These are phyloP conservation scores for Claviceps monticola DNA, from an alignment of 2,329 filamentous ascomycete species.

Conservation along the genomic window DNA sequence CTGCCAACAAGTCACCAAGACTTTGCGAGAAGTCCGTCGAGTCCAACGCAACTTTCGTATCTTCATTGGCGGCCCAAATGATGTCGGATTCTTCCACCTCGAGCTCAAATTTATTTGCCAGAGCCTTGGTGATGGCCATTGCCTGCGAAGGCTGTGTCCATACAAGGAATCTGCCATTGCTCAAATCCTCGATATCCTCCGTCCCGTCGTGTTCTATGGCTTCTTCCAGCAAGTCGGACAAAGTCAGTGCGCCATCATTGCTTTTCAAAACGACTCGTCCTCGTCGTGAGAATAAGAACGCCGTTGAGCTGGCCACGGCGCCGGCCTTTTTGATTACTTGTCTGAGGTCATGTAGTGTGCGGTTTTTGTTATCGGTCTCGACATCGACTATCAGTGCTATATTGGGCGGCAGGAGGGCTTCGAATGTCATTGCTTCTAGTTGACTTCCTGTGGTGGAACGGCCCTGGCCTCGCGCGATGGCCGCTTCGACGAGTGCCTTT, in stretches of 20 bases:
- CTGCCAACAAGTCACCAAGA: conserved; percentile 45
- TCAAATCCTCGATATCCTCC: conserved; percentile 54
- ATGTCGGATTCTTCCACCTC: conserved; percentile 65
- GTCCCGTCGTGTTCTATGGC: conserved; percentile 70
- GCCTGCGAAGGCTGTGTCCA: conserved; percentile 23
- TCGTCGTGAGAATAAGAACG: conserved; percentile 73
- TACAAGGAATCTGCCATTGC: conserved; percentile 56
- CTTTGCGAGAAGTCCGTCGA: conserved; percentile 38
- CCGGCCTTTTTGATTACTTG: conserved; percentile 55
- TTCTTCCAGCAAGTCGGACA: conserved; percentile 65
- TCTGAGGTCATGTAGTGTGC: conserved; percentile 61
- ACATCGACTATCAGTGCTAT: conserved; percentile 73
- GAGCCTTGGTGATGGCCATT: conserved; percentile 22
- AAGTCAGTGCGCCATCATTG: conserved; percentile 33
- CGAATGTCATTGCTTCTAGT: conserved; percentile 66
- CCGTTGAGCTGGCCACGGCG: conserved; percentile 57
- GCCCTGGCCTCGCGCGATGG: conserved; percentile 81
- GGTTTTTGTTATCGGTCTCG: conserved; percentile 68
- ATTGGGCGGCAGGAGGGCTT: conserved; percentile 65
- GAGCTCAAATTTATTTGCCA: conserved; percentile 50
- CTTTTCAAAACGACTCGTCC: conserved; percentile 59
- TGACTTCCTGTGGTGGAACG: conserved; percentile 58
- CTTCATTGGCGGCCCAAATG: conserved; percentile 71
- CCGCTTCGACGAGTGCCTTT: conserved; percentile 70
- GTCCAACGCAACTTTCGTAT: conserved; percentile 55